Evolutionary conservation across 1,284 basidiomycete species (phyloP).

Genomic region (Inonotus hispidus): DNA sequence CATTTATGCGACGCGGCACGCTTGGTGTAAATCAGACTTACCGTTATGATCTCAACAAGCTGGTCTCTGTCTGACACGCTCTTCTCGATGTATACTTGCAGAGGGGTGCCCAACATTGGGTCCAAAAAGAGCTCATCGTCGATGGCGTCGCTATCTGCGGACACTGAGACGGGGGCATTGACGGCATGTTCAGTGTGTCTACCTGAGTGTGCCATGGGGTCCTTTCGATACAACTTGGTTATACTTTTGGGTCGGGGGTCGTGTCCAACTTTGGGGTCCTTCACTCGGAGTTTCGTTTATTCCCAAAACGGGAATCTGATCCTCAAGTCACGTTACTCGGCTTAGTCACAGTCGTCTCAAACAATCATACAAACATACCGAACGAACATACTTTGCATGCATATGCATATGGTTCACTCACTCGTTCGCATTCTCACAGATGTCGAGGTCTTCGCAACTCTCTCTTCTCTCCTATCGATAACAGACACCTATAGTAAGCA

Average conservation of each 20-base stretch:
- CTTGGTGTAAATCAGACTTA: slow-evolving; percentile 27
- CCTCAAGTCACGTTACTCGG: too few species aligned
- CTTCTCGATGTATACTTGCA: slow-evolving; percentile 71
- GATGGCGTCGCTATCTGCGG: slow-evolving; percentile 14
- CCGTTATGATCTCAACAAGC: slow-evolving; percentile 57
- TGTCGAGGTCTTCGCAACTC: too few species aligned
- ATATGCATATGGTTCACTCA: neutral
- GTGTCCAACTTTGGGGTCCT: too few species aligned
- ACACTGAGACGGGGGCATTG: slow-evolving; percentile 1
- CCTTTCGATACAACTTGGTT: neutral
- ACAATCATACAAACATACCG: too few species aligned
- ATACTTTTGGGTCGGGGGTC: too few species aligned
- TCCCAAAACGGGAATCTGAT: too few species aligned
- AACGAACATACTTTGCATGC: neutral
- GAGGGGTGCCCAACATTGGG: slow-evolving; percentile 69
- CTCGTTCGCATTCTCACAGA: neutral
- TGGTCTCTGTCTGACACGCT: slow-evolving; percentile 64
- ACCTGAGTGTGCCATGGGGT: neutral
- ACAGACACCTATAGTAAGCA: neutral
- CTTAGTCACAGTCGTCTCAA: too few species aligned
- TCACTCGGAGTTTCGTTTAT: too few species aligned
- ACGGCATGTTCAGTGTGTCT: neutral
- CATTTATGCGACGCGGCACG: neutral
- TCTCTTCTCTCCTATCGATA: too few species aligned
- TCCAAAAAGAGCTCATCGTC: slow-evolving; percentile 58